Conservation (phyloP, 257 asterid genomes). For the Plantago major region DNA sequence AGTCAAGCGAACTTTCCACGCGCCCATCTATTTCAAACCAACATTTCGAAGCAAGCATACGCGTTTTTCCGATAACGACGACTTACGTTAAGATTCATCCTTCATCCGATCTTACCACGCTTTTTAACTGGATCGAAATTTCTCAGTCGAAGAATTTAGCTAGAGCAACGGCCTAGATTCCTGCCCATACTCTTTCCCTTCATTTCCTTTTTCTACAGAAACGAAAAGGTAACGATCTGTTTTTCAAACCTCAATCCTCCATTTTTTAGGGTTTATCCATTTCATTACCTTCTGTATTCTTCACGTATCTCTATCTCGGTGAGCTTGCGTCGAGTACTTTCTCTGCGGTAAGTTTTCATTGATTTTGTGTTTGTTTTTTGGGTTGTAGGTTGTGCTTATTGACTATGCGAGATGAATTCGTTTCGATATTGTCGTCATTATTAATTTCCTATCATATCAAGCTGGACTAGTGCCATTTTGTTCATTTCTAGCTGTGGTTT, state of each 20-base stretch:
- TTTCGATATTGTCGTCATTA: not conserved
- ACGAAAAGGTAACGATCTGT: conserved; percentile 13
- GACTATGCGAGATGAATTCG: not conserved
- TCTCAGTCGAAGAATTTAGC: no score
- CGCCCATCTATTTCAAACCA: no score
- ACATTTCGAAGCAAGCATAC: no score
- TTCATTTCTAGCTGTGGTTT: not conserved
- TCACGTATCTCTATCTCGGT: conserved; percentile 13
- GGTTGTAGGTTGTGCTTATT: not conserved
- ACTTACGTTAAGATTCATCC: no score
- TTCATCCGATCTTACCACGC: no score
- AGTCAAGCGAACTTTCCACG: no score
- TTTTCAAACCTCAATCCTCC: conserved; percentile 18
- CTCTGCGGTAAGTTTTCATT: conserved; percentile 20
- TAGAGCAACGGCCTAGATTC: no score
- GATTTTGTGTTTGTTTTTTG: not conserved
- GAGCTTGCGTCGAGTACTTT: conserved; percentile 27
- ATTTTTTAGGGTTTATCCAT: conserved; percentile 26
- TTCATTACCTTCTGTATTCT: not conserved
- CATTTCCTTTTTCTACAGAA: conserved; percentile 6
- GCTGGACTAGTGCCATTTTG: not conserved
- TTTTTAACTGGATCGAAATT: no score
- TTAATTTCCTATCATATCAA: not conserved
- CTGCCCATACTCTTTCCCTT: not conserved
- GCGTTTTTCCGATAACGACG: no score